Base-by-base conservation (phyloP, 2,329 filamentous ascomycete species). In the Ophiocordyceps australis region DNA sequence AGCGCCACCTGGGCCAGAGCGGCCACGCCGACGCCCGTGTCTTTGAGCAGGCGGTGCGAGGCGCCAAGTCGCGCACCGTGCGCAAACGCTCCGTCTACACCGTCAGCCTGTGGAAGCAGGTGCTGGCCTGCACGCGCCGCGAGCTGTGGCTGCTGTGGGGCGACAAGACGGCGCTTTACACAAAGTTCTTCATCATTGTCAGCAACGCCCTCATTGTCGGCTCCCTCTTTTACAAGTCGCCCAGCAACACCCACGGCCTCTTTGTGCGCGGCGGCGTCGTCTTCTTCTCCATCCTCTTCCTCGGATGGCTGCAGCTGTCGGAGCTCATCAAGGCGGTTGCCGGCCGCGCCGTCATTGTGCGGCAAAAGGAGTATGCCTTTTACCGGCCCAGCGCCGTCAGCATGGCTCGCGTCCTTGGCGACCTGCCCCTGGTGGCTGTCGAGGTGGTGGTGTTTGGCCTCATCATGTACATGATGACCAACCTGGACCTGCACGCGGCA, bases 111-210 rank as follows among this genome's bases (percentile, higher is more conserved):
- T 52, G 62, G 22, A 62, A 68, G 5, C 81, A 89, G 47, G 73
- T 89, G 2, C 42, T 65, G 16, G 68, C 70, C 7, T 57, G 74
- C 53, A 76, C 74, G 0, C 60, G 70, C 35, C 65, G 81, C 22
- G 78, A 89, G 46, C 73, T 81, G 31, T 83, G 78, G 74, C 62
- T 89, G 6, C 59, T 82, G 3, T 65, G 69, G 50, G 79, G 79
- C 20, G 78, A 91, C 47, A 73, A 63, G 31, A 72, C 71, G 1
- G 75, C 77, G 0, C 58, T 89, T 2, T 74, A 72, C 45, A 86
- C 78, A 21, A 89, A 86, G 36, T 62, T 77, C 31, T 77, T 82
- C 48, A 81, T 82, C 42, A 78, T 83, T 38, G 50, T 86, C 30
- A 64, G 74, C 30, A 79, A 80, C 43, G 57, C 48, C 5, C 58